phyloP scores from a whole-genome alignment of 306 rosid species.

The Canavalia ensiformis region DNA sequence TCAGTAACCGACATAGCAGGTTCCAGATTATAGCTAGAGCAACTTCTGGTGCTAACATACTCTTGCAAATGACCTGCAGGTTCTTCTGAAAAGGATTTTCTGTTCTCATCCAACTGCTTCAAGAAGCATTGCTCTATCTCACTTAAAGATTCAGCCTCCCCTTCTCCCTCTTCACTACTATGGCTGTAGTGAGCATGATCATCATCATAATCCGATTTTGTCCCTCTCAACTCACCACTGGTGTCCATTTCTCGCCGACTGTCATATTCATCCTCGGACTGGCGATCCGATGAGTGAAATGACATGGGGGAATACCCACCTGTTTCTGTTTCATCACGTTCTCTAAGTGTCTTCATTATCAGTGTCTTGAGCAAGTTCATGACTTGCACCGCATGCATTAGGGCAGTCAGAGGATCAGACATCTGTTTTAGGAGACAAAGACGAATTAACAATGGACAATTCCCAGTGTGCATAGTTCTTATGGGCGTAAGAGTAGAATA shows the following conservation, averaged over 20 bases:
- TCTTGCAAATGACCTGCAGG: conserved; percentile 39
- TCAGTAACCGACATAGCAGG: conserved; percentile 57
- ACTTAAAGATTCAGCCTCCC: conserved; percentile 57
- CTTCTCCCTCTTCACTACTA: conserved; percentile 66
- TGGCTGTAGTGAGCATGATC: conserved; percentile 57
- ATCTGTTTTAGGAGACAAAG: conserved; percentile 64
- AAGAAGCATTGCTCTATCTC: conserved; percentile 78
- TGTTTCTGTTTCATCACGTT: conserved; percentile 74
- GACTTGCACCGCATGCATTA: conserved; percentile 99
- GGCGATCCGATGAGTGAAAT: conserved; percentile 67
- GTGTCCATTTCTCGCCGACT: conserved; percentile 82
- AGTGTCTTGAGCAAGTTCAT: conserved; percentile 95
- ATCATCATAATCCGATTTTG: conserved; percentile 59
- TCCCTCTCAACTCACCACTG: conserved; percentile 65
- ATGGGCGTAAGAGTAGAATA: not conserved
- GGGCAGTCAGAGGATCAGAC: conserved; percentile 98
- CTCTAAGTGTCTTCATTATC: conserved; percentile 78
- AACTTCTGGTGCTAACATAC: conserved; percentile 56
- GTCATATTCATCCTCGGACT: conserved; percentile 70
- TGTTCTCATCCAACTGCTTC: conserved; percentile 63
- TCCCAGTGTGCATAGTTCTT: not conserved
- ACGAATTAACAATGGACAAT: conserved; percentile 21
- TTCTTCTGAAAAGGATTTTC: conserved; percentile 53
- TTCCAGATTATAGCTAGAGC: conserved; percentile 55
- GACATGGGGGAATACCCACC: conserved; percentile 85